Conservation (phyloP, 257 asterid genomes). For the Primulina eburnea region DNA sequence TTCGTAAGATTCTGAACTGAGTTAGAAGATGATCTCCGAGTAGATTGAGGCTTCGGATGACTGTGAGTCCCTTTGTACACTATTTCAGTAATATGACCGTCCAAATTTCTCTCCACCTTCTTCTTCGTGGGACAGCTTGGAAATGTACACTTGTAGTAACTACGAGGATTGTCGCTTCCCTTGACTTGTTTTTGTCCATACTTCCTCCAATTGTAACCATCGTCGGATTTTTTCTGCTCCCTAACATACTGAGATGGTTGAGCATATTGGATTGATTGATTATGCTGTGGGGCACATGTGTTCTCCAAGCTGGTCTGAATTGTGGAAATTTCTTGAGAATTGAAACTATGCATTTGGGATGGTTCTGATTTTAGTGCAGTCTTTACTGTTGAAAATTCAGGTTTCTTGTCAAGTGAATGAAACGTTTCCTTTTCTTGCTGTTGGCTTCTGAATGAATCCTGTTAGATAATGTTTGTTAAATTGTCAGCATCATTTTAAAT, state of each 20-base stretch:
- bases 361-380: slow-evolving; percentile 35
- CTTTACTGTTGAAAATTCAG: slow-evolving; percentile 29
- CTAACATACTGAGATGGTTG: slow-evolving; percentile 40
- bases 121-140: slow-evolving; percentile 53
- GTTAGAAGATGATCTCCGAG: slow-evolving; percentile 43
- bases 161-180: slow-evolving; percentile 50
- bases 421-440: slow-evolving; percentile 30
- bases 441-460: slow-evolving; percentile 46
- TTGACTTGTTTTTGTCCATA: slow-evolving; percentile 50
- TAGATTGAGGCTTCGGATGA: slow-evolving; percentile 57
- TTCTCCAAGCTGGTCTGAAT: slow-evolving; percentile 31
- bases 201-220: slow-evolving; percentile 55
- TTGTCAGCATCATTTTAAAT: slow-evolving; percentile 10
- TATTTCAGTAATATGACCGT: slow-evolving; percentile 55
- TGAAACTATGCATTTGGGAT: slow-evolving; percentile 25
- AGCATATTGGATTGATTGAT: slow-evolving; percentile 15
- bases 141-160: slow-evolving; percentile 49
- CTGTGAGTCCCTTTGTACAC: slow-evolving; percentile 53
- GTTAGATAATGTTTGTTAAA: slow-evolving; percentile 16
- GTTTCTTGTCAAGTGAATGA: slow-evolving; percentile 27
- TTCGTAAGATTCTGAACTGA: slow-evolving; percentile 30
- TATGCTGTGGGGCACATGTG: slow-evolving; percentile 14
- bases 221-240: slow-evolving; percentile 46
- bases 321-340: slow-evolving; percentile 15
- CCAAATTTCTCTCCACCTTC: slow-evolving; percentile 49